Evolutionary conservation across 257 asterid genomes (phyloP), one percentile per base, ranked within the genome.

Genomic region (Euphrasia confusa): DNA sequence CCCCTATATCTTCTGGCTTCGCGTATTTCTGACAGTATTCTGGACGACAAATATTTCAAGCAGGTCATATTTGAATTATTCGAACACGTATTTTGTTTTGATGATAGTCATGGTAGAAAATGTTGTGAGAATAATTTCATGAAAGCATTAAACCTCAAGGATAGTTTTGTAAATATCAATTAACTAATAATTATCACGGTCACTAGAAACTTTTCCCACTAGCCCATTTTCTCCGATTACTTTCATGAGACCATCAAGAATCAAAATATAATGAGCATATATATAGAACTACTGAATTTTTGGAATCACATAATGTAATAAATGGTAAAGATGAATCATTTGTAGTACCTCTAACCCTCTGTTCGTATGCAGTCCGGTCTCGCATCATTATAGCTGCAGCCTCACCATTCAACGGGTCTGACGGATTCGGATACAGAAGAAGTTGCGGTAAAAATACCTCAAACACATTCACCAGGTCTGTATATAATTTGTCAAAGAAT

Each of bases 331-430:
- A 67, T 6, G 3, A 65, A 63, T 66, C 52, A 13, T 15, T 62
- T 12, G 54, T 39, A 24, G 56, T 77, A 93, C 99, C 99, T 93
- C 85, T 89, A 67, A 93, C 99, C 76, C 74, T 77, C 63, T 66
- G 88, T 9, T 93, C 97, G 47, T 89, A 93, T 12, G 93, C 82
- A 69, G 83, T 32, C 58, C 85, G 79, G 64, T 93, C 96, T n/a
- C 96, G 97, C 90, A 82, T 81, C 99, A 89, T 78, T 37, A 93
- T 66, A 65, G 96, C 92, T 45, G 95, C 99, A 50, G 99, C 99
- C 76, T 93, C 97, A 54, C 95, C 95, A 63, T 93, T 93, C 81
- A 93, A 75, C 5, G 99, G 99, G 79, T 90, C 96, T 0, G 97
- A 82, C 30, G 96, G 96, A 80, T 93, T 93, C 3, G 99, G 99